Conservation (phyloP, 805 yeast genomes). For the Osmozyma mogii region DNA sequence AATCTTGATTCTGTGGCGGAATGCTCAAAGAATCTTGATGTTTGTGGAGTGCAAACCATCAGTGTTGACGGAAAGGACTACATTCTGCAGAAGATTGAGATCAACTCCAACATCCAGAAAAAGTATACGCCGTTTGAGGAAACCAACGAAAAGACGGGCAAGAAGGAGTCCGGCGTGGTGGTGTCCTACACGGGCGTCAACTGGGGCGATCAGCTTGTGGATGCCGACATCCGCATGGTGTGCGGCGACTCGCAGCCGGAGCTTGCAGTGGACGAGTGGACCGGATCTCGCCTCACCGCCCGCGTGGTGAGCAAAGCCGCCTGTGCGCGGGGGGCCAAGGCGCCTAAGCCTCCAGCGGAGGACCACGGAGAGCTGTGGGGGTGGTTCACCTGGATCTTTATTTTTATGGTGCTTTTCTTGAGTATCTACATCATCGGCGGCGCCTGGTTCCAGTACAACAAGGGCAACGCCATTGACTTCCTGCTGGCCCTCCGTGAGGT, state of each 20-base stretch:
- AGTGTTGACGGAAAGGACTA: slow-evolving; percentile 40
- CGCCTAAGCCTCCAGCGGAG: slow-evolving; percentile 18
- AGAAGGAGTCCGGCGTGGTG: slow-evolving; percentile 22
- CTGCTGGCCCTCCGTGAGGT: slow-evolving; percentile 69
- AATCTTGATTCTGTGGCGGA: slow-evolving; percentile 26
- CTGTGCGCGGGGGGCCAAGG: slow-evolving; percentile 28
- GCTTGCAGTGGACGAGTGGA: slow-evolving; percentile 29
- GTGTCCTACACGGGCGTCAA: slow-evolving; percentile 42
- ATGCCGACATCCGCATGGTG: slow-evolving; percentile 38
- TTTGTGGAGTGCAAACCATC: slow-evolving; percentile 68
- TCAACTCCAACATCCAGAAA: slow-evolving; percentile 35
- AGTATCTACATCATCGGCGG: slow-evolving; percentile 67
- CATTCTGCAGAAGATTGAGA: slow-evolving; percentile 56
- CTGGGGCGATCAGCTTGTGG: slow-evolving; percentile 62
- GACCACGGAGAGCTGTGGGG: slow-evolving; percentile 57
- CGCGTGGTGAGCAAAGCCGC: slow-evolving; percentile 30
- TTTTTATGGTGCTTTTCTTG: slow-evolving; percentile 59
- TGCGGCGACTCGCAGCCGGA: slow-evolving; percentile 32
- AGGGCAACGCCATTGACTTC: slow-evolving; percentile 63
- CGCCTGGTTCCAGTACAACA: slow-evolving; percentile 68
- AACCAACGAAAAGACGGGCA: slow-evolving; percentile 18
- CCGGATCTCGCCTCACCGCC: slow-evolving; percentile 22
- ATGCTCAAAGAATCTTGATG: slow-evolving; percentile 65
- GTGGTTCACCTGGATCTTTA: slow-evolving; percentile 75
- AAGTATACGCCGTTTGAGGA: slow-evolving; percentile 13